Conservation (phyloP, 495 filamentous ascomycete genomes). For the Lindgomyces ingoldianus region DNA sequence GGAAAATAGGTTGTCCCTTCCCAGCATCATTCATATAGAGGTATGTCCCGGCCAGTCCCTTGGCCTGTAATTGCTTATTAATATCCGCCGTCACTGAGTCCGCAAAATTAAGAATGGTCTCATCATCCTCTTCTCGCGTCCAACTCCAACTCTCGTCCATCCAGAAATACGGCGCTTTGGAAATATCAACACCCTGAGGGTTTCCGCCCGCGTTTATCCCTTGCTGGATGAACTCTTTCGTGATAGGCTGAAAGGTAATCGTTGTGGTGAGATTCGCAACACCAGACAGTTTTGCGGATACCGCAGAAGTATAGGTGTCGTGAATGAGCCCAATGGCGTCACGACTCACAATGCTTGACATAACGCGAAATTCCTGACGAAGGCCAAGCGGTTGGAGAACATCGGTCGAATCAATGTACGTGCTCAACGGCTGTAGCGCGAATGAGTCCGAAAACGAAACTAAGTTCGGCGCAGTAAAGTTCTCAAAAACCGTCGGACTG, state of each 20-base stretch:
- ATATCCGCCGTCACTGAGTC: neutral
- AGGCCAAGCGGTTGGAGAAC: neutral
- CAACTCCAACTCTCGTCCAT: neutral
- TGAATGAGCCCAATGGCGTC: neutral
- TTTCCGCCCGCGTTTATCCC: neutral
- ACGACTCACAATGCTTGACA: neutral
- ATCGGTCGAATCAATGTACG: neutral
- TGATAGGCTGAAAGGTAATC: neutral
- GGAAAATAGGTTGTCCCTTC: neutral
- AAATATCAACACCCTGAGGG: neutral
- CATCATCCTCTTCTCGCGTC: neutral
- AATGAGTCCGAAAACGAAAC: neutral
- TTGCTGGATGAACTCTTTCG: conserved; percentile 6
- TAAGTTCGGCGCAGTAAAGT: neutral
- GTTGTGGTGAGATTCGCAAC: neutral
- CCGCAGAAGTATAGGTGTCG: neutral
- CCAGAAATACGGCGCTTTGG: neutral
- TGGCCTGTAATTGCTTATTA: neutral
- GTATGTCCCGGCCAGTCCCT: neutral
- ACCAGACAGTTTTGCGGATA: neutral
- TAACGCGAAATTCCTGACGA: conserved; percentile 2
- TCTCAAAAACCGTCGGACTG: neutral
- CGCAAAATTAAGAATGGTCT: neutral
- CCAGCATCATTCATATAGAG: conserved; percentile 12
- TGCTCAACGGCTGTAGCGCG: neutral